Conservation (phyloP, 2,329 filamentous ascomycete genomes). For the Colletotrichum chlorophyti region DNA sequence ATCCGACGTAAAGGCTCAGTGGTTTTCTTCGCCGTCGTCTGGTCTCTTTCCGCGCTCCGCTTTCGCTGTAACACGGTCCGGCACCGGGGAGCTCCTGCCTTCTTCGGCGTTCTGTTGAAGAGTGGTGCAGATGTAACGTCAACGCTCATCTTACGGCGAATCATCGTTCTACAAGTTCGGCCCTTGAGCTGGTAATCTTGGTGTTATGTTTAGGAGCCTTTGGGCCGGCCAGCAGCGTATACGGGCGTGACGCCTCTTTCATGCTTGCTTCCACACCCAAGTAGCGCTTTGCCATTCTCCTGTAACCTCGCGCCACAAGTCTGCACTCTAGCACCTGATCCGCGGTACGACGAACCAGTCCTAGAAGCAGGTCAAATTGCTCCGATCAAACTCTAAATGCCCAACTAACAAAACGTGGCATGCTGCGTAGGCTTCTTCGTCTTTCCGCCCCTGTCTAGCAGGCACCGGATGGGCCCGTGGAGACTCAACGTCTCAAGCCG, state of each 20-base stretch:
- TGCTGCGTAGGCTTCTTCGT: conserved; percentile 11
- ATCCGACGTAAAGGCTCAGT: conserved; percentile 17
- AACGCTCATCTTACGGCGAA: conserved; percentile 7
- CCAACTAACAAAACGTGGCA: conserved; percentile 1
- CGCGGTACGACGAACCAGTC: not conserved
- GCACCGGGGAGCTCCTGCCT: conserved; percentile 3
- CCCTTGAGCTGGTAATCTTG: not conserved
- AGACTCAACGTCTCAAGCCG: conserved; percentile 2
- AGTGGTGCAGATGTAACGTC: conserved; percentile 1
- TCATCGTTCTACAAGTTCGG: conserved; percentile 20
- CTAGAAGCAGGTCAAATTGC: conserved; percentile 3
- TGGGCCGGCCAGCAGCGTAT: too few relatives aligned
- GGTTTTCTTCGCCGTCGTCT: not conserved
- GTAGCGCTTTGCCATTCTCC: too few relatives aligned
- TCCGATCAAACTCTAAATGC: conserved; percentile 7
- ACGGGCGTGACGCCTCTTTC: too few relatives aligned
- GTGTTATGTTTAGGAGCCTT: too few relatives aligned
- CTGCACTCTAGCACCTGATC: not conserved
- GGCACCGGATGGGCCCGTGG: not conserved
- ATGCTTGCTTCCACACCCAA: too few relatives aligned
- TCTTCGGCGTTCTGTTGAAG: conserved; percentile 7
- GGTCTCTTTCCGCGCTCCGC: not conserved
- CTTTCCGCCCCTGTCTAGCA: conserved; percentile 18
- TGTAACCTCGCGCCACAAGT: too few relatives aligned
- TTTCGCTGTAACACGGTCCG: conserved; percentile 7